Conservation (phyloP, 1,139 yeast species). For the Hyphopichia burtonii region DNA sequence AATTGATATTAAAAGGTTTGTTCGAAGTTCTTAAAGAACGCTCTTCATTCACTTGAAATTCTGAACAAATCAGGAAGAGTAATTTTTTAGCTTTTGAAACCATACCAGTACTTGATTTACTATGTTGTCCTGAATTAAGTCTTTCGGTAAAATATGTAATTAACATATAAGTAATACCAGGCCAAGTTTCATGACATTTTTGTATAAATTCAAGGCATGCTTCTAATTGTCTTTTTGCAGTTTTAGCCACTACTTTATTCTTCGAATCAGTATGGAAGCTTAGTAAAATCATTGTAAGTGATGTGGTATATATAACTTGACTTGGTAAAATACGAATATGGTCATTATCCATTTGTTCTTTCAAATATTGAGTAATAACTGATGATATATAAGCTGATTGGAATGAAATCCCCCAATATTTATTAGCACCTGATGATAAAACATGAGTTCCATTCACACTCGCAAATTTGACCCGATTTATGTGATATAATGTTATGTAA, state of each 20-base stretch:
- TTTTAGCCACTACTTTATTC: constrained; percentile 12
- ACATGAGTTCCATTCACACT: constrained; percentile 4
- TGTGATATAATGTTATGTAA: constrained; percentile 11
- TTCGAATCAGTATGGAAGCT: constrained; percentile 14
- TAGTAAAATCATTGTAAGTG: constrained; percentile 12
- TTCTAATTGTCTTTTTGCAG: constrained; percentile 11
- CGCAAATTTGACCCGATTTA: constrained; percentile 11
- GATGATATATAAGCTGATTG: constrained; percentile 11
- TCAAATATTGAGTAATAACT: constrained; percentile 8
- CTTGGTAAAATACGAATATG: constrained; percentile 8
- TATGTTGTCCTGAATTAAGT: constrained; percentile 1
- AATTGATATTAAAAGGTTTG: constrained; percentile 13
- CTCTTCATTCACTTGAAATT: constrained; percentile 8
- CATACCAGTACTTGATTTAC: constrained; percentile 1
- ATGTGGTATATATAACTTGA: constrained; percentile 10
- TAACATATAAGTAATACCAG: constrained; percentile 11
- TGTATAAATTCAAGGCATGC: constrained; percentile 11
- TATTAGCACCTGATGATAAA: background rate
- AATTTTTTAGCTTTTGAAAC: constrained; percentile 8
- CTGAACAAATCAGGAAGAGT: constrained; percentile 9
- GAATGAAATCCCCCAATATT: constrained; percentile 12
- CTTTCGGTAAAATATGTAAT: constrained; percentile 10
- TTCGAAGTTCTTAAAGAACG: constrained; percentile 5
- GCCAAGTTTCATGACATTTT: constrained; percentile 12
- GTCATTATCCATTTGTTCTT: constrained; percentile 5